Base-by-base conservation (phyloP, 805 yeast genomes). In the Hermanozyma aechmeae region DNA sequence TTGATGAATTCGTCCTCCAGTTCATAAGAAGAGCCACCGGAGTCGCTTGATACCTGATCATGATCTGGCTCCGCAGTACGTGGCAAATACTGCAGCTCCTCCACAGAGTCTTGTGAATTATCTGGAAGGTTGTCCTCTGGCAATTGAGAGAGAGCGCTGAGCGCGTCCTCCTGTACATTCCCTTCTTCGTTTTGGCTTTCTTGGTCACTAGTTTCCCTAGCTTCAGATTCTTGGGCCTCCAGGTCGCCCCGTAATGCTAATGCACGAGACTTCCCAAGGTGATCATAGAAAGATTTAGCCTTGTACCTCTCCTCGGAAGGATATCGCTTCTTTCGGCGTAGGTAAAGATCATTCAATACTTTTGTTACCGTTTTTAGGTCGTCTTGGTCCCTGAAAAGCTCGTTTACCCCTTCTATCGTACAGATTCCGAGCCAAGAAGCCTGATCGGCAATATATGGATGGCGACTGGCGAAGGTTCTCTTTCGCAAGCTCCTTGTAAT, bases 371-470 rank as follows among this genome's bases (percentile, higher is more conserved):
- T 41, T 15, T 51, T 52, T 17, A 58, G 30, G 14, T 39, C 44
- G 23, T 60, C 58, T 25, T 40, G 32, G 9, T 56, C 64, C 20
- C 46, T 48, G 40, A 56, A 61, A 29, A 63, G 34, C 15, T 58
- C 62, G 36, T 63, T 61, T 35, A 63, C 40, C 30, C 54, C 51
- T 25, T 52, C 56, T 9, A 46, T 35, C 23, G 53, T 48, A 4
- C 63, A 50, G 10, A 63, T 45, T 3, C 61, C 68, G 20, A 63
- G 45, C 50, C 61, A 63, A 31, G 61, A 63, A 4, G 67, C 67
- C 32, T 59, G 62, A 38, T 63, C 69, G 8, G 65, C 61, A 16
- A 63, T 37, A 35, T 63, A 63, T 1, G 69, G 69, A 39, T 61
- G 65, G 4, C 65, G 48, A 39, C 64, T 56, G 3, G 69, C 58